Percentiles rank a stretch among this genome's conserved stretches.
Evolutionary conservation across 2,329 filamentous ascomycete genomes (phyloP).

Genomic region (Aaosphaeria pasadenensis): DNA sequence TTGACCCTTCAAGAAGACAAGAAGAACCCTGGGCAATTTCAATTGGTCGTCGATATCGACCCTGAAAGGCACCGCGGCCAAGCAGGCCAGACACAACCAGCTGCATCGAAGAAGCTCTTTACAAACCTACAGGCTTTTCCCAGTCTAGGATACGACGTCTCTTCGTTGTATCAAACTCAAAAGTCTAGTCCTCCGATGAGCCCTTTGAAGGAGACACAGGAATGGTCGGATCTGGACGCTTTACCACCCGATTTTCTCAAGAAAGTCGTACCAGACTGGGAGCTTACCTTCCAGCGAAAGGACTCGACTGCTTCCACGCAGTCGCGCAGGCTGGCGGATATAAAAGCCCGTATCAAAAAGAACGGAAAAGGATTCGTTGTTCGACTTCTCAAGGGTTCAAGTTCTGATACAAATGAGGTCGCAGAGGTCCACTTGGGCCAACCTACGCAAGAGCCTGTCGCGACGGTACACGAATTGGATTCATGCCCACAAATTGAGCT

Average conservation of each 20-base stretch:
- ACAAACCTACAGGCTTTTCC: slow-evolving; percentile 11
- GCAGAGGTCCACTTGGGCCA: slow-evolving; percentile 25
- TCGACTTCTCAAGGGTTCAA: slow-evolving; percentile 24
- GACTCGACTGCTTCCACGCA: slow-evolving; percentile 23
- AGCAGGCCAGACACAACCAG: slow-evolving; percentile 5
- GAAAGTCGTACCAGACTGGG: slow-evolving; percentile 30
- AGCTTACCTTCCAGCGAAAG: slow-evolving; percentile 21
- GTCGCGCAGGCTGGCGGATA: slow-evolving; percentile 22
- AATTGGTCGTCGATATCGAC: slow-evolving; percentile 27
- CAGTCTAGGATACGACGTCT: slow-evolving; percentile 13
- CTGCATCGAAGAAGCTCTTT: slow-evolving; percentile 10
- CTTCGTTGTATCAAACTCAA: slow-evolving; percentile 15
- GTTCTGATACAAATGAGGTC: slow-evolving; percentile 19
- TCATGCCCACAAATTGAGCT: slow-evolving; percentile 12
- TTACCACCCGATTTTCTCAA: slow-evolving; percentile 26
- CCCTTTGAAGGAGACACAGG: slow-evolving; percentile 20
- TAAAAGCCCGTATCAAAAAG: slow-evolving; percentile 32
- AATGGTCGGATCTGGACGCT: slow-evolving; percentile 26
- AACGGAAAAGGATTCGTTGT: slow-evolving; percentile 32
- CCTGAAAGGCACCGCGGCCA: slow-evolving; percentile 9
- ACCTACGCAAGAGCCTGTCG: background rate
- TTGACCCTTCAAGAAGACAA: slow-evolving; percentile 29
- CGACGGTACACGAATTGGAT: background rate
- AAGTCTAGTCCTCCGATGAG: slow-evolving; percentile 22
- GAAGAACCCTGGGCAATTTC: slow-evolving; percentile 27